Percentiles rank a stretch among this genome's conserved stretches.
phyloP scores from a whole-genome alignment of 805 yeast genomes.

The Saturnispora bothae region DNA sequence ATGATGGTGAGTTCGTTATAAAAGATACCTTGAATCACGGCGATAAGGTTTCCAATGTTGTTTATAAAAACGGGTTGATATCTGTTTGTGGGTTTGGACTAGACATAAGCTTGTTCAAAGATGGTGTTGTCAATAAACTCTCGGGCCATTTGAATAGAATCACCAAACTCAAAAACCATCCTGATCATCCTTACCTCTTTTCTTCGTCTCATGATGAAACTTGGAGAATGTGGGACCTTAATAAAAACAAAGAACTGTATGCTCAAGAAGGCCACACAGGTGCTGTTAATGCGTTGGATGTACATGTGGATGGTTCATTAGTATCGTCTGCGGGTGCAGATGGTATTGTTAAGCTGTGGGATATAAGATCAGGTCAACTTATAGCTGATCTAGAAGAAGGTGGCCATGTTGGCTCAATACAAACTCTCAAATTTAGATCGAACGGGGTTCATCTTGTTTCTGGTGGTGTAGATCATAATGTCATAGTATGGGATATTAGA shows the following conservation, averaged over 20 bases:
- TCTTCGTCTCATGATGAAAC: constrained; percentile 77
- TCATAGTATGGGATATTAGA: constrained; percentile 83
- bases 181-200: constrained; percentile 43
- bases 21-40: constrained; percentile 27
- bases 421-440: constrained; percentile 61
- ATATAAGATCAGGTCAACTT: constrained; percentile 64
- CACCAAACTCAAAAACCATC: constrained; percentile 54
- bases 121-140: constrained; percentile 1
- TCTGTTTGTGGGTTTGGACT: constrained; percentile 39
- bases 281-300: constrained; percentile 50
- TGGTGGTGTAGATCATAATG: constrained; percentile 73
- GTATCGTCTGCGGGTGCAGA: constrained; percentile 73
- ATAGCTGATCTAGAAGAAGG: constrained; percentile 36
- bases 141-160: constrained; percentile 49
- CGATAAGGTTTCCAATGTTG: constrained; percentile 63
- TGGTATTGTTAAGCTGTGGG: constrained; percentile 71
- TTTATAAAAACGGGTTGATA: constrained; percentile 38
- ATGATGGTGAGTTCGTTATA: constrained; percentile 23
- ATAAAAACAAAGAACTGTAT: constrained; percentile 37
- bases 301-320: constrained; percentile 72
- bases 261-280: constrained; percentile 82
- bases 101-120: constrained; percentile 18
- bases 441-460: constrained; percentile 71
- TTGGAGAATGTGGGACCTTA: constrained; percentile 81
- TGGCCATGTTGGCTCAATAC: constrained; percentile 66